Evolutionary conservation across 2,329 filamentous ascomycete species (phyloP), one percentile per base, ranked within the genome.

Genomic region (Neopestalotiopsis sp.): DNA sequence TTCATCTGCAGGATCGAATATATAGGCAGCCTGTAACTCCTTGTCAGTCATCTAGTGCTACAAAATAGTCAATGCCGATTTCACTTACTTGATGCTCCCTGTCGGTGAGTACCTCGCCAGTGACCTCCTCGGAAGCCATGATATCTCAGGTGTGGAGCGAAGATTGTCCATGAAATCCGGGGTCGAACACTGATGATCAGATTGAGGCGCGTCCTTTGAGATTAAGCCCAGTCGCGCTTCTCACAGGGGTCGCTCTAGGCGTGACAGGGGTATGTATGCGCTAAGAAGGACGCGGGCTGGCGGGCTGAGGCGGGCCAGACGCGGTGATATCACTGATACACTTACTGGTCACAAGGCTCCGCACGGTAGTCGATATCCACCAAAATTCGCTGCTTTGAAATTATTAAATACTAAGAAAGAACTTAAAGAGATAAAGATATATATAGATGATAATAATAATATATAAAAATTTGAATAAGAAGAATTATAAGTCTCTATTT

Each of bases 1-100:
- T 38, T 80, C 77, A 68, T 82, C 80, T 59, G 84, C 79, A 69
- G 89, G 86, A 69, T 86, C 84, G 78, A 91, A 92, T 71, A 92
- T 80, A 77, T 90, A 92, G 68, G 89, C 88, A 61, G 86, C 85
- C 89, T 92, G 75, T 56, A 12, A 13, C 12, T 53, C 5, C 32
- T 34, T 53, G 63, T 57, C 17, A 30, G 62, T 49, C 45, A 28
- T 5, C 20, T 59, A 30, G 57, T 59, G 57, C 57, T 12, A 14
- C 4, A 14, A 20, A 32, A 49, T 24, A 34, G 38, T 24, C n/a
- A 42, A 13, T 4, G 40, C 57, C 24, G 24, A 28, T 28, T 28
- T 28, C 24, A 66, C 65, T 58, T 68, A 78, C 77, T 68, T 76
- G 74, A 38, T 79, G 78, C 42, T 78, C 76, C 53, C 75, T 76